Base-by-base conservation (phyloP, 148 eudicot genomes). In the Camellia sinensis region DNA sequence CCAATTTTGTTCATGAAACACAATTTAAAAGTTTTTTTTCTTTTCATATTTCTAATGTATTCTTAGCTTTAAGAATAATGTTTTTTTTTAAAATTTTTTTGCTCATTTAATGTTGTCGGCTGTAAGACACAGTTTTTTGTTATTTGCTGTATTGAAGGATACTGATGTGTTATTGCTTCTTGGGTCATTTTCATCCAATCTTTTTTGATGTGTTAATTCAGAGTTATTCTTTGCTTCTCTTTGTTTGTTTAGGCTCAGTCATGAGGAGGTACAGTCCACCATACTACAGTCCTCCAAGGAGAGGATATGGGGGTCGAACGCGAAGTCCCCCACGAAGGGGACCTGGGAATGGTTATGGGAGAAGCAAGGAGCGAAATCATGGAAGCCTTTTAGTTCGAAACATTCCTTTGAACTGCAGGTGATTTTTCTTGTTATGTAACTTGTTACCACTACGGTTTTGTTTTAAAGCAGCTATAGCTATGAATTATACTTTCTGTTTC, bases 241-340 rank as follows among this genome's bases (percentile, higher is more conserved):
- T 71, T 43, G 37, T 61, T 74, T 78, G 84, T 15, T 79, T 77
- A 86, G 87, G 80, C 29, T 21, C 21, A 75, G 79, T 72, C 78
- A 92, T 92, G 95, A 77, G 90, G 84, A 90, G 93, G 83, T 88
- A 92, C 75, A 92, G 95, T 79, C 95, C 95, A 5, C 87, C 83
- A n/a, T 81, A 91, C 84, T 81, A 91, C 84, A 89, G 94, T 72
- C 93, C 95, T 71, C 95, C 95, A 50, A 67, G 91, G 81, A 90
- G 93, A 76, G 91, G 89, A 54, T 88, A 90, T 77, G 90, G 87
- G 48, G 88, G 90, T 67, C 88, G 93, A 50, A 84, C 89, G 53
- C 81, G 90, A 79, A 90, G 93, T 67, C 95, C 95, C 22, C 93
- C 92, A 0, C 88, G 89, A 29, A 87, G 93, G 82, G 91, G 88